Evolutionary conservation across 371 early-diverging fungal species (phyloP).

Genomic region (Mortierella sp.): DNA sequence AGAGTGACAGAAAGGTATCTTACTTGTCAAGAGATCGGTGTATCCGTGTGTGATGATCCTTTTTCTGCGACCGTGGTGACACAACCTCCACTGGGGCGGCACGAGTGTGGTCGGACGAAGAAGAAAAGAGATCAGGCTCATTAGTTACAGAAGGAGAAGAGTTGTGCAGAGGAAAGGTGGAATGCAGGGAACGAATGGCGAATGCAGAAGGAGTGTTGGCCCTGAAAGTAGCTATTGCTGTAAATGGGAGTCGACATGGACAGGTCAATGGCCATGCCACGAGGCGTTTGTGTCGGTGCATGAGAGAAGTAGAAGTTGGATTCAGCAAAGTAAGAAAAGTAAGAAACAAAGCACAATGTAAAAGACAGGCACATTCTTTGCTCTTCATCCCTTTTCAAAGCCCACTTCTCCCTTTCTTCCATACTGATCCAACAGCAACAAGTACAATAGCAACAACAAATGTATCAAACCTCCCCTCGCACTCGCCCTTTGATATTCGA

Average conservation of each 20-base stretch:
- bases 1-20: background rate
- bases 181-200: background rate
- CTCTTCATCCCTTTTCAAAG: background rate
- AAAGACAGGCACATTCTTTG: background rate
- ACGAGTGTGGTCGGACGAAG: background rate
- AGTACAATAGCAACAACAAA: too few species aligned
- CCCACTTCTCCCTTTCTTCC: background rate
- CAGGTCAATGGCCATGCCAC: conserved; percentile 5
- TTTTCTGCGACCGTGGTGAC: background rate
- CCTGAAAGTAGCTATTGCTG: background rate
- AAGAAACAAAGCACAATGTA: background rate
- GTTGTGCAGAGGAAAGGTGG: background rate
- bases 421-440: background rate
- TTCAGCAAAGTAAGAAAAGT: background rate
- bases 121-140: background rate
- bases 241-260: background rate
- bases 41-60: conserved; percentile 12
- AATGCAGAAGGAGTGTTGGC: background rate
- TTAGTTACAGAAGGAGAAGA: background rate
- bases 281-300: conserved; percentile 9
- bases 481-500: background rate
- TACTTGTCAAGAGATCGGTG: conserved; percentile 10
- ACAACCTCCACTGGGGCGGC: background rate
- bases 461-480: background rate
- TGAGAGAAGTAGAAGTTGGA: background rate